Conservation (phyloP, 2,329 filamentous ascomycete genomes). For the Mycosphaerella sp. region DNA sequence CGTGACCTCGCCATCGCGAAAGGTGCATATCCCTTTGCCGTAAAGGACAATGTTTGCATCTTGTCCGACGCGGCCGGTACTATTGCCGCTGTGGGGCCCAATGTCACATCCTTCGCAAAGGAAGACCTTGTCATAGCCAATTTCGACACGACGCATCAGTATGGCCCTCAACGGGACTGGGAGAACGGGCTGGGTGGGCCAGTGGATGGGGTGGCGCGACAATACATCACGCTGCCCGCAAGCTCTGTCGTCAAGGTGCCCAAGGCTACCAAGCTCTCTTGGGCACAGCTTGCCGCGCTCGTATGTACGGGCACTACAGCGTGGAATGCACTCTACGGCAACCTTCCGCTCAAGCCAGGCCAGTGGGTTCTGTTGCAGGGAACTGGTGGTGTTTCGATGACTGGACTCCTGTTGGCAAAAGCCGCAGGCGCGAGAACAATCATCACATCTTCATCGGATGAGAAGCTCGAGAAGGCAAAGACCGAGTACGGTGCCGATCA, state of each 20-base stretch:
- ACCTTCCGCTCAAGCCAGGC: conserved; percentile 20
- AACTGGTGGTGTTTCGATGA: conserved; percentile 41
- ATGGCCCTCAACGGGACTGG: conserved; percentile 44
- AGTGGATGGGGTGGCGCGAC: conserved; percentile 50
- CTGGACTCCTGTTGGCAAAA: conserved; percentile 26
- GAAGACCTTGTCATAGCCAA: conserved; percentile 58
- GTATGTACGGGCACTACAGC: conserved; percentile 23
- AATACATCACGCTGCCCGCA: conserved; percentile 54
- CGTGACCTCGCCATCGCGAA: conserved; percentile 36
- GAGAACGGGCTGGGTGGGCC: conserved; percentile 52
- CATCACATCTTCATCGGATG: conserved; percentile 52
- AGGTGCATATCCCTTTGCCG: conserved; percentile 18
- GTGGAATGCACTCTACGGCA: conserved; percentile 26
- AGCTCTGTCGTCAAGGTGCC: conserved; percentile 50
- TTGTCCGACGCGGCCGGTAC: conserved; percentile 64
- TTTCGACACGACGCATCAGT: conserved; percentile 32
- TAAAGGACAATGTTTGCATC: conserved; percentile 46
- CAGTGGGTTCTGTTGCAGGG: conserved; percentile 29
- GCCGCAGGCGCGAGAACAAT: conserved; percentile 42
- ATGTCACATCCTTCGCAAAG: conserved; percentile 27
- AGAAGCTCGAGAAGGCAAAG: conserved; percentile 49
- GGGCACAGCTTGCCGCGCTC: conserved; percentile 20
- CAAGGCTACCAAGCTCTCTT: conserved; percentile 22
- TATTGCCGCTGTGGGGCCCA: conserved; percentile 46
- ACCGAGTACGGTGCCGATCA: conserved; percentile 51